These are phyloP conservation scores for Kwoniella bestiolae DNA, from an alignment of 768 basidiomycete species.

Conservation along the genomic window DNA sequence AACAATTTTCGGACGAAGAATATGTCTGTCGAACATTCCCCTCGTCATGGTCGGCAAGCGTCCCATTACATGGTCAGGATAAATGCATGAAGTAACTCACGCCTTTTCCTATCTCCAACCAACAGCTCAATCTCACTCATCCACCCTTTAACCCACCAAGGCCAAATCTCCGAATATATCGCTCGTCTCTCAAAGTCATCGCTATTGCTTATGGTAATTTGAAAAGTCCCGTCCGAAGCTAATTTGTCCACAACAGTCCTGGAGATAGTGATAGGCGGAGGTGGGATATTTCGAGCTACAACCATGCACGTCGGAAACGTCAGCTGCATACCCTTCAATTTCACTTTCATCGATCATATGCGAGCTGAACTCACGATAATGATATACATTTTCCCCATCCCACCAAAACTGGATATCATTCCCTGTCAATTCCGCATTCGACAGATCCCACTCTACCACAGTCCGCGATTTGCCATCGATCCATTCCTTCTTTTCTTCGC, in stretches of 20 bases:
- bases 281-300: conserved; percentile 58
- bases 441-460: conserved; percentile 43
- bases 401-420: conserved; percentile 46
- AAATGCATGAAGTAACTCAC: too few relatives aligned
- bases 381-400: conserved; percentile 41
- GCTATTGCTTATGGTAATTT: conserved; percentile 70
- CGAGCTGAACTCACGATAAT: conserved; percentile 39
- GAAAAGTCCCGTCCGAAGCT: conserved; percentile 76
- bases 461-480: conserved; percentile 36
- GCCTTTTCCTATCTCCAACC: conserved; percentile 52
- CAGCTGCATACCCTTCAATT: too few relatives aligned
- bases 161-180: conserved; percentile 87
- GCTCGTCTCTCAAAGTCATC: conserved; percentile 61
- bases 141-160: conserved; percentile 88
- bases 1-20: too few relatives aligned
- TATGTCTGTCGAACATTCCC: too few relatives aligned
- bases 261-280: conserved; percentile 66
- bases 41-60: too few relatives aligned
- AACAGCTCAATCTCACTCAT: conserved; percentile 73
- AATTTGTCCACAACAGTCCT: conserved; percentile 74
- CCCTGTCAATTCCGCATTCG: conserved; percentile 22
- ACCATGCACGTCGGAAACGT: too few relatives aligned
- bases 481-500: conserved; percentile 18
- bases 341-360: too few relatives aligned
- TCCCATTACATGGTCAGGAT: too few relatives aligned